These are phyloP conservation scores for Stephania cephalantha DNA, from an alignment of 164 flowering plant genomes.

Conservation along the genomic window DNA sequence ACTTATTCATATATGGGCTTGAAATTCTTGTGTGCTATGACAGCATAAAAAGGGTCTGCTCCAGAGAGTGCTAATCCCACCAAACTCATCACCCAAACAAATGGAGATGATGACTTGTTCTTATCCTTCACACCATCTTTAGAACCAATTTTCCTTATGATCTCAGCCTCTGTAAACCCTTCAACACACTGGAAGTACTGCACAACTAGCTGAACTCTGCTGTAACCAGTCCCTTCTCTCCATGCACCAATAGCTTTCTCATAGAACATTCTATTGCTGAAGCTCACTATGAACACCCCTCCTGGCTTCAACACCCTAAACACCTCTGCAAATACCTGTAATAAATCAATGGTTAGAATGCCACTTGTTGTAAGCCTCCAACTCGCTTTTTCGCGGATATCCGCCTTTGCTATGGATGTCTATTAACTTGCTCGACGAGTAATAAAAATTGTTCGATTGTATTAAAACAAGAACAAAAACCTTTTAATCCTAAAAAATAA, in stretches of 20 bases:
- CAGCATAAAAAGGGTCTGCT: constrained; percentile 79
- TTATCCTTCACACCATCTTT: constrained; percentile 14
- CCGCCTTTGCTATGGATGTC: too few relatives aligned
- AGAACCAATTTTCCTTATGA: constrained; percentile 34
- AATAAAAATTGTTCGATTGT: too few relatives aligned
- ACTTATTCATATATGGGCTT: constrained; percentile 42
- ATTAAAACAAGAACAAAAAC: too few relatives aligned
- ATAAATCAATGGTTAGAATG: too few relatives aligned
- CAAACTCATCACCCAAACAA: constrained; percentile 36
- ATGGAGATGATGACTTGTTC: constrained; percentile 22
- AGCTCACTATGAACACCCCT: constrained; percentile 74
- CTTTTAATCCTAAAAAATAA: too few relatives aligned
- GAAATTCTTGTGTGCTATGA: constrained; percentile 60
- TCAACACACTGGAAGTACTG: constrained; percentile 70
- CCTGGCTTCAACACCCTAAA: constrained; percentile 70
- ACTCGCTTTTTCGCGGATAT: too few relatives aligned
- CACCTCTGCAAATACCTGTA: constrained; percentile 77
- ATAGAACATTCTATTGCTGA: constrained; percentile 71
- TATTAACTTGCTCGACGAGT: too few relatives aligned
- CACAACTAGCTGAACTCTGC: constrained; percentile 61
- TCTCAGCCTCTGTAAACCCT: constrained; percentile 65
- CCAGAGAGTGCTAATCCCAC: constrained; percentile 36
- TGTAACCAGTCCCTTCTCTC: constrained; percentile 68
- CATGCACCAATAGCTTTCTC: constrained; percentile 69
- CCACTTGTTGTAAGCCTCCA: too few relatives aligned